Evolutionary conservation across 2,329 filamentous ascomycete genomes (phyloP).

Genomic region (Curvularia lunata): DNA sequence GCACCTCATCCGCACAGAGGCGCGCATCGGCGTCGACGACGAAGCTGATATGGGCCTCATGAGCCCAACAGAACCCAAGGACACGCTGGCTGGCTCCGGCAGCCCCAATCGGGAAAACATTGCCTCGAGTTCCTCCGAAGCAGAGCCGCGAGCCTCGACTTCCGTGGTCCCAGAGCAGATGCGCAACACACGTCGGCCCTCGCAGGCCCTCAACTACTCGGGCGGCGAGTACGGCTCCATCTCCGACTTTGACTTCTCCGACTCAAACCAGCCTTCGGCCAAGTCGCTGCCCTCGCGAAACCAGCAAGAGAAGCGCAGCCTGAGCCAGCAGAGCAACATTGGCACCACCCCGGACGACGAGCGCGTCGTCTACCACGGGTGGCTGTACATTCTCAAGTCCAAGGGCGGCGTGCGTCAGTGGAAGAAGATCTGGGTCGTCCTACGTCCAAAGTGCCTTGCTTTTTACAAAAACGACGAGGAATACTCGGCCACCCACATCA

Average conservation of each 20-base stretch:
- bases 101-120: constrained; percentile 35
- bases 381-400: constrained; percentile 82
- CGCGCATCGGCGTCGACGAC: constrained; percentile 79
- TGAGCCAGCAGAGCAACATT: constrained; percentile 67
- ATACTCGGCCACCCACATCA: constrained; percentile 83
- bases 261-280: constrained; percentile 65
- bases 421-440: constrained; percentile 93
- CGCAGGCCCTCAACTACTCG: constrained; percentile 68
- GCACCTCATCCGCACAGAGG: constrained; percentile 75
- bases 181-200: constrained; percentile 59
- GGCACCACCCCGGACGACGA: constrained; percentile 67
- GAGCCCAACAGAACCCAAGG: constrained; percentile 65
- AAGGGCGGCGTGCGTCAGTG: constrained; percentile 87
- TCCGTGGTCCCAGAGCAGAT: constrained; percentile 39
- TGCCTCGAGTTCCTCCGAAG: constrained; percentile 56
- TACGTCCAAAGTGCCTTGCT: constrained; percentile 82
- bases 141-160: constrained; percentile 44
- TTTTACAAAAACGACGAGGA: constrained; percentile 93
- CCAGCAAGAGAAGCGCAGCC: constrained; percentile 55
- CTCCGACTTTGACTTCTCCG: constrained; percentile 90
- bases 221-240: constrained; percentile 74
- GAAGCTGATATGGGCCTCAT: constrained; percentile 82
- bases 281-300: constrained; percentile 47
- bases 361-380: constrained; percentile 92
- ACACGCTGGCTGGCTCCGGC: constrained; percentile 53